Conservation (phyloP, 1,284 basidiomycete species). For the Boletus calvinii region DNA sequence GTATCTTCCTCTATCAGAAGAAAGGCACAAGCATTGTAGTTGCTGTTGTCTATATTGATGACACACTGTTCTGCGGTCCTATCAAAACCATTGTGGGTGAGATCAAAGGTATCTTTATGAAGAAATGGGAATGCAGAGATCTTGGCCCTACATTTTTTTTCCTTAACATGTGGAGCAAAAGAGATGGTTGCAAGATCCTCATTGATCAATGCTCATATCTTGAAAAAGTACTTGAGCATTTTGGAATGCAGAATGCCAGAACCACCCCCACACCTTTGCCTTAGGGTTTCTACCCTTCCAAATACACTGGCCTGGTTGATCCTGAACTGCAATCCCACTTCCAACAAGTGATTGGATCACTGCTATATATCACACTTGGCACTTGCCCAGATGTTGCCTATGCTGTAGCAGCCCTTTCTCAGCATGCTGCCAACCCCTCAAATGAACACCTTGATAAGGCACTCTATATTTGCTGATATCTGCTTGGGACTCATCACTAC, state of each 20-base stretch:
- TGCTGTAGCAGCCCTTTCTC: too few relatives aligned
- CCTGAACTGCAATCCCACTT: background rate
- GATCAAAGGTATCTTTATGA: background rate
- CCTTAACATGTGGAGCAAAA: background rate
- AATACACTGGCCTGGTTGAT: background rate
- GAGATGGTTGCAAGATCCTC: too few relatives aligned
- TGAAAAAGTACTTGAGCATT: background rate
- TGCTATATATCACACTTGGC: slow-evolving; percentile 1
- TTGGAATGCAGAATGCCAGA: background rate
- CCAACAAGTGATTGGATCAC: background rate
- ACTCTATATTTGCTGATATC: slow-evolving; percentile 23
- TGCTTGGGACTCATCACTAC: slow-evolving; percentile 10
- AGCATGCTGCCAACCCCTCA: too few relatives aligned
- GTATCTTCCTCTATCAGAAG: too few relatives aligned
- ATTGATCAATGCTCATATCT: background rate
- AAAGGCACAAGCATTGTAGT: too few relatives aligned
- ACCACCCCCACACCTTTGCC: background rate
- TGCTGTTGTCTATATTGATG: too few relatives aligned
- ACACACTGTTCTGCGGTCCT: background rate
- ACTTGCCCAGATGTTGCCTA: too few relatives aligned
- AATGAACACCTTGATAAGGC: too few relatives aligned
- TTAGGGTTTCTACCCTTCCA: background rate
- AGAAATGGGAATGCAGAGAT: background rate
- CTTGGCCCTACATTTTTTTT: background rate
- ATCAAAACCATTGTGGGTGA: background rate